Percentiles rank a stretch among this genome's conserved stretches.
phyloP scores from a whole-genome alignment of 345 rosid species.

The Murraya koenigii region DNA sequence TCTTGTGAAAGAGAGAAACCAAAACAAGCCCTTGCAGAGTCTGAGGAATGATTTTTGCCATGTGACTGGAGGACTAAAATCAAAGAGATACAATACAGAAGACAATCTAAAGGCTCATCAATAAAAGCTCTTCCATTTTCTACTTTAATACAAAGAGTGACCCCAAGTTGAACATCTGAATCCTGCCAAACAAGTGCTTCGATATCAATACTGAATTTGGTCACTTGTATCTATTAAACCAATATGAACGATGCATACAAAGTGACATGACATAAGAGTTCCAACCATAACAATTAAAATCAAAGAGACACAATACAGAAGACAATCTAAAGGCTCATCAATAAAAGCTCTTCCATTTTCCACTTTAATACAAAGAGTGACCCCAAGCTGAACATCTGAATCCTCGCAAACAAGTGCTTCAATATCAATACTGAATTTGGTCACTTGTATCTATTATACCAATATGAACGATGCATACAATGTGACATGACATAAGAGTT shows the following conservation, averaged over 20 bases:
- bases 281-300: too few relatives aligned
- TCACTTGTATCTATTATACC: background rate
- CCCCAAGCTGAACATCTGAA: conserved; percentile 46
- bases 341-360: conserved; percentile 47
- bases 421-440: conserved; percentile 4
- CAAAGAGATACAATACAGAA: conserved; percentile 72
- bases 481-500: conserved; percentile 6
- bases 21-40: conserved; percentile 57
- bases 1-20: conserved; percentile 92
- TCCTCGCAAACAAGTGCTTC: conserved; percentile 40
- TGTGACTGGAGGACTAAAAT: conserved; percentile 63
- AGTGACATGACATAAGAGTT: conserved; percentile 7
- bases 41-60: conserved; percentile 36
- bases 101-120: conserved; percentile 77
- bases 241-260: background rate
- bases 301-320: conserved; percentile 73
- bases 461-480: background rate
- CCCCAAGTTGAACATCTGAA: conserved; percentile 46
- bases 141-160: conserved; percentile 49
- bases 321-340: conserved; percentile 77
- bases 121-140: conserved; percentile 47
- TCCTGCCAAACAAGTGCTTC: conserved; percentile 40
- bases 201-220: conserved; percentile 4
- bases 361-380: conserved; percentile 49
- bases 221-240: background rate